Percentiles rank a stretch among this genome's conserved stretches.
Conservation (phyloP, 352 stramenopile genomes). For the Phytophthora multivora region DNA sequence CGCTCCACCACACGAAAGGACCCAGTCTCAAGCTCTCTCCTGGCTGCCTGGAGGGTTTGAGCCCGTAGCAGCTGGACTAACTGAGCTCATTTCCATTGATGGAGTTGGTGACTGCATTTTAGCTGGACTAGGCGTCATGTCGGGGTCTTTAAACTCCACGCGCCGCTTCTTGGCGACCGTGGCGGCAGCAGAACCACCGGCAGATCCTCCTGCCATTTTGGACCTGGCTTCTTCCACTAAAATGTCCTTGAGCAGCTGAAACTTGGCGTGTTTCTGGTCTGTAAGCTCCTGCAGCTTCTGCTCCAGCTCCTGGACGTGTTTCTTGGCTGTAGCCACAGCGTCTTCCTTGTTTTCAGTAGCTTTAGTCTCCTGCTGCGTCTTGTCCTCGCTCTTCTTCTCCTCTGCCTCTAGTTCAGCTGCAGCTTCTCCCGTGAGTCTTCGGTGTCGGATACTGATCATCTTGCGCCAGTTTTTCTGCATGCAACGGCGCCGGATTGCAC, state of each 20-base stretch:
- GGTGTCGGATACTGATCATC: slow-evolving; percentile 59
- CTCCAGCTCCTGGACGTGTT: slow-evolving; percentile 54
- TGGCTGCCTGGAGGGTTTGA: not conserved
- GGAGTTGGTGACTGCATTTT: slow-evolving; percentile 25
- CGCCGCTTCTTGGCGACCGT: slow-evolving; percentile 39
- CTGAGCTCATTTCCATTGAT: slow-evolving; percentile 1
- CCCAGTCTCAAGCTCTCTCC: slow-evolving; percentile 12
- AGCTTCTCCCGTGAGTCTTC: slow-evolving; percentile 27
- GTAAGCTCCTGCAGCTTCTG: slow-evolving; percentile 51
- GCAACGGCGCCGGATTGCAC: slow-evolving; percentile 64
- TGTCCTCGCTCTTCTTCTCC: slow-evolving; percentile 18
- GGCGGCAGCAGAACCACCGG: not conserved
- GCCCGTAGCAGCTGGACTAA: slow-evolving; percentile 5
- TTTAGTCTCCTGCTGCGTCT: slow-evolving; percentile 11
- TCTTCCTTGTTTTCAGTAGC: slow-evolving; percentile 31
- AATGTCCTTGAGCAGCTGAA: slow-evolving; percentile 75
- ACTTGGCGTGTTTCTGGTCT: slow-evolving; percentile 76
- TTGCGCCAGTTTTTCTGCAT: slow-evolving; percentile 88
- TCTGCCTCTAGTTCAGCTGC: slow-evolving; percentile 12
- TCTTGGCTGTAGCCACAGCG: slow-evolving; percentile 29
- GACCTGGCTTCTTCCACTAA: slow-evolving; percentile 66
- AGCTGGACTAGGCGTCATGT: slow-evolving; percentile 20
- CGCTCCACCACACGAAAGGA: slow-evolving; percentile 8
- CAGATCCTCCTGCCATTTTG: slow-evolving; percentile 36
- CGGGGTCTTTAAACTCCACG: slow-evolving; percentile 33